A percentile compares a stretch with the other conserved stretches of the same genome.
Conservation (phyloP, 345 rosid species). For the Gossypium sturtianum region DNA sequence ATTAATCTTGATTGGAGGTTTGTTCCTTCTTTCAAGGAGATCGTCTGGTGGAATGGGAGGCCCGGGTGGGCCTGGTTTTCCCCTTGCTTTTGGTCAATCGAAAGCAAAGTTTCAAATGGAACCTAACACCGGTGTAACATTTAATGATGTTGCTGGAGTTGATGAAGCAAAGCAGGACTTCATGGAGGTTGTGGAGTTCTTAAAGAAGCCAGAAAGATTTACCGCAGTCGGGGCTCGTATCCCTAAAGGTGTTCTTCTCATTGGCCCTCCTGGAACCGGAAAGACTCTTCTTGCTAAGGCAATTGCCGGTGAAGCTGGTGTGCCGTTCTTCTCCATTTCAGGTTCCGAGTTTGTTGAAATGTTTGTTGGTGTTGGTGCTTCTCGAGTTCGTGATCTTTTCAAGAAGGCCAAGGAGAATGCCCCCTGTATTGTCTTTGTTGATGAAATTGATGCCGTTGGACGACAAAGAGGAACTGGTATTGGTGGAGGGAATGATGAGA, state of each 20-base stretch:
- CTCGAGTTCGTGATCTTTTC: slow-evolving; percentile 91
- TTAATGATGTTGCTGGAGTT: slow-evolving; percentile 98
- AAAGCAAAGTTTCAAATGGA: slow-evolving; percentile 99
- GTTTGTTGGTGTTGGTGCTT: slow-evolving; percentile 99
- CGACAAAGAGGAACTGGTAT: slow-evolving; percentile 93
- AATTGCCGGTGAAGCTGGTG: slow-evolving; percentile 99
- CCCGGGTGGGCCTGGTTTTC: slow-evolving; percentile 95
- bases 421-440: slow-evolving; percentile 96
- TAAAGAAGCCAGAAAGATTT: slow-evolving; percentile 97
- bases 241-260: slow-evolving; percentile 94
- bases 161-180: slow-evolving; percentile 99
- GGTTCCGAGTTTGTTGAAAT: slow-evolving; percentile 99
- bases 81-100: slow-evolving; percentile 85
- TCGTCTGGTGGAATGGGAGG: slow-evolving; percentile 99
- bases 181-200: slow-evolving; percentile 97
- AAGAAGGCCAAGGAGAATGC: slow-evolving; percentile 94
- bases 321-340: slow-evolving; percentile 89
- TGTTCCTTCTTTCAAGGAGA: slow-evolving; percentile 88
- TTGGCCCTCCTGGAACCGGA: slow-evolving; percentile 99
- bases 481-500: slow-evolving; percentile 97
- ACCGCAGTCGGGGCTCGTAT: slow-evolving; percentile 95
- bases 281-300: slow-evolving; percentile 98
- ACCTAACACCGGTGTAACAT: slow-evolving; percentile 95
- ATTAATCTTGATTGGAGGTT: slow-evolving; percentile 80
- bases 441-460: slow-evolving; percentile 98